phyloP scores from a whole-genome alignment of 2,329 filamentous ascomycete species.

The Colletotrichum sidae region DNA sequence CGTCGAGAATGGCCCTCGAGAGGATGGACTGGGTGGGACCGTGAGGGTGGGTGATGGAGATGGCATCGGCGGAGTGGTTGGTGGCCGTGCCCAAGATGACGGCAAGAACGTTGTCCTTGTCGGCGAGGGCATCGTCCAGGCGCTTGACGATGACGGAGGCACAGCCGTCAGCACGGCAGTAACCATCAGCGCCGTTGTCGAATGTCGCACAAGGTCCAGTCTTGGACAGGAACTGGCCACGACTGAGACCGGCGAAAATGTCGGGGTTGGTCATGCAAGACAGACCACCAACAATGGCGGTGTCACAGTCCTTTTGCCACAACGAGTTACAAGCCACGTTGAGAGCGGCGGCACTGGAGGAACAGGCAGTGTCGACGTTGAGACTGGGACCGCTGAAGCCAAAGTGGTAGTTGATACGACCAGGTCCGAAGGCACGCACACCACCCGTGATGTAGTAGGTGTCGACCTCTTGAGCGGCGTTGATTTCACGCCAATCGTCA shows the following conservation, averaged over 20 bases:
- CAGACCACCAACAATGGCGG: slow-evolving; percentile 81
- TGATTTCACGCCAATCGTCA: slow-evolving; percentile 84
- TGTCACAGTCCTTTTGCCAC: slow-evolving; percentile 82
- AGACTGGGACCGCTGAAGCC: slow-evolving; percentile 80
- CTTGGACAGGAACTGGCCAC: slow-evolving; percentile 82
- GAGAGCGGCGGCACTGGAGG: slow-evolving; percentile 78
- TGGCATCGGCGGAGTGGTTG: slow-evolving; percentile 84
- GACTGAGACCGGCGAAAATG: slow-evolving; percentile 80
- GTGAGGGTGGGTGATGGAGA: slow-evolving; percentile 87
- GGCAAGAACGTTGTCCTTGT: slow-evolving; percentile 82
- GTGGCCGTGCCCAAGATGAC: slow-evolving; percentile 81
- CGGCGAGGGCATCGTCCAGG: slow-evolving; percentile 80
- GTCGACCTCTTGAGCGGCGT: slow-evolving; percentile 74
- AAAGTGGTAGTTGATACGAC: slow-evolving; percentile 82
- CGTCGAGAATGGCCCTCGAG: slow-evolving; percentile 76
- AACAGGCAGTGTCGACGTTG: slow-evolving; percentile 82
- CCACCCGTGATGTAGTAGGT: slow-evolving; percentile 66
- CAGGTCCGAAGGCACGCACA: slow-evolving; percentile 62
- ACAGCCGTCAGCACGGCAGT: slow-evolving; percentile 83
- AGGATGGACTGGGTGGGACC: slow-evolving; percentile 79
- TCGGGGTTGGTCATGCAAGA: slow-evolving; percentile 86
- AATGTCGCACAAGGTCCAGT: slow-evolving; percentile 84
- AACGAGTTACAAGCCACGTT: slow-evolving; percentile 78
- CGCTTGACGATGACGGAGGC: slow-evolving; percentile 83
- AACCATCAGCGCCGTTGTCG: slow-evolving; percentile 83